A percentile compares a stretch with the other conserved stretches of the same genome.
These are phyloP conservation scores for Gilbertella persicaria DNA, from an alignment of 371 early-diverging fungal species.

Conservation along the genomic window DNA sequence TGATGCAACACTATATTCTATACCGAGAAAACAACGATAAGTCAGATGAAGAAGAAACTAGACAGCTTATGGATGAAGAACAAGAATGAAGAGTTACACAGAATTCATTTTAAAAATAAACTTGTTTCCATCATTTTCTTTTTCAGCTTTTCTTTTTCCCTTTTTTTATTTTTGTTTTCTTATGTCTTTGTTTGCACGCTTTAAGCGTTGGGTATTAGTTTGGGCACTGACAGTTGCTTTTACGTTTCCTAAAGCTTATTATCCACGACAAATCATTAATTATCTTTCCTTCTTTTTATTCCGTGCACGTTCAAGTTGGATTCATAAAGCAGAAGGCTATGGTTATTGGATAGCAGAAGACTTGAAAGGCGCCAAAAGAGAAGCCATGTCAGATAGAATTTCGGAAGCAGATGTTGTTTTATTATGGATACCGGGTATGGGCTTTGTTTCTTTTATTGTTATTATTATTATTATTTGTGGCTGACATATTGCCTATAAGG, in stretches of 20 bases:
- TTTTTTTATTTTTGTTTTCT: conserved; percentile 5
- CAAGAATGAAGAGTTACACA: background rate
- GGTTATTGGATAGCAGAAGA: conserved; percentile 43
- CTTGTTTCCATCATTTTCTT: background rate
- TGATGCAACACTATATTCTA: conserved; percentile 81
- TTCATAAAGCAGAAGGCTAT: conserved; percentile 12
- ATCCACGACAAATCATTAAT: conserved; percentile 12
- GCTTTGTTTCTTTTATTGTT: background rate
- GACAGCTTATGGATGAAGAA: conserved; percentile 30
- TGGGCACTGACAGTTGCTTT: conserved; percentile 19
- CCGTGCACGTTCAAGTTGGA: conserved; percentile 20
- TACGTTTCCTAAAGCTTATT: conserved; percentile 14
- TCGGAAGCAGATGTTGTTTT: conserved; percentile 33
- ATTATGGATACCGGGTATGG: conserved; percentile 46
- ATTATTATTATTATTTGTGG: no score
- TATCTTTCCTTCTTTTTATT: conserved; percentile 19
- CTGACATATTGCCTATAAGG: no score
- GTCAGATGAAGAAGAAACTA: conserved; percentile 47
- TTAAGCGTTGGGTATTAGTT: conserved; percentile 18
- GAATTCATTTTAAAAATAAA: background rate
- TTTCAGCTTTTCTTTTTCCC: conserved; percentile 5
- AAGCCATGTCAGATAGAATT: conserved; percentile 36
- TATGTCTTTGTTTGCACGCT: conserved; percentile 14
- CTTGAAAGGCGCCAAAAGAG: conserved; percentile 31
- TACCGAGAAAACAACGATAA: conserved; percentile 48